Evolutionary conservation across 331 rosid species (phyloP).

Genomic region (Pyrus hybrid): DNA sequence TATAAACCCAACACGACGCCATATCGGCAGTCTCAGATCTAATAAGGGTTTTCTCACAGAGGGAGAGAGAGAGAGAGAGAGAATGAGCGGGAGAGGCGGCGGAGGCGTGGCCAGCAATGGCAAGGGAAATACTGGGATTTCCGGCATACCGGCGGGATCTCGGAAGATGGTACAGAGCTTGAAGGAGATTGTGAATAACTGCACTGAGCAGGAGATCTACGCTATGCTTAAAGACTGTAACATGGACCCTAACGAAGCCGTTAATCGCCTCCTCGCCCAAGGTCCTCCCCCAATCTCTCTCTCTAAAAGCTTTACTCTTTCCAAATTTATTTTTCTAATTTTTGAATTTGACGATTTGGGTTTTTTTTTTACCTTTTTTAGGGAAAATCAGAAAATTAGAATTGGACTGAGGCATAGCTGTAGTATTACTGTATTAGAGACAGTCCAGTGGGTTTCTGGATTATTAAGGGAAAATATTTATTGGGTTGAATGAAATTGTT

Average conservation of each 20-base stretch:
- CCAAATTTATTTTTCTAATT: not conserved
- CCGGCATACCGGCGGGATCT: conserved; percentile 67
- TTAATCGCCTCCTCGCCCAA: conserved; percentile 92
- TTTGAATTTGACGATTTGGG: not conserved
- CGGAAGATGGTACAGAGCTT: conserved; percentile 91
- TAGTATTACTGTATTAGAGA: not conserved
- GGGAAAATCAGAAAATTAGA: not conserved
- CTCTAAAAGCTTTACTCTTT: not conserved
- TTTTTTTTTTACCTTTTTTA: not conserved
- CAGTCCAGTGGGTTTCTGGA: not conserved
- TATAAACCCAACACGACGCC: not conserved
- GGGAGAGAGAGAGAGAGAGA: conserved; percentile 18
- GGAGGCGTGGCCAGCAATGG: conserved; percentile 29
- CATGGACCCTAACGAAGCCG: conserved; percentile 99
- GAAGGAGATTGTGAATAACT: conserved; percentile 84
- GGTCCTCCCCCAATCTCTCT: conserved; percentile 24
- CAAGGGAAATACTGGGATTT: conserved; percentile 43
- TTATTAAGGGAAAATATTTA: not conserved
- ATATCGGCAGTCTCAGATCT: conserved; percentile 44
- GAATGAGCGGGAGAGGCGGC: conserved; percentile 61
- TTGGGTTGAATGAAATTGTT: not conserved
- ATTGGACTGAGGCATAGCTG: not conserved
- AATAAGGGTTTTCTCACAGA: conserved; percentile 23
- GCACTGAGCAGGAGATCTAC: conserved; percentile 93
- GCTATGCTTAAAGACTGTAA: conserved; percentile 85